Evolutionary conservation across 768 basidiomycete genomes (phyloP), one percentile per base, ranked within the genome.

Genomic region (Cystobasidium tubakii): DNA sequence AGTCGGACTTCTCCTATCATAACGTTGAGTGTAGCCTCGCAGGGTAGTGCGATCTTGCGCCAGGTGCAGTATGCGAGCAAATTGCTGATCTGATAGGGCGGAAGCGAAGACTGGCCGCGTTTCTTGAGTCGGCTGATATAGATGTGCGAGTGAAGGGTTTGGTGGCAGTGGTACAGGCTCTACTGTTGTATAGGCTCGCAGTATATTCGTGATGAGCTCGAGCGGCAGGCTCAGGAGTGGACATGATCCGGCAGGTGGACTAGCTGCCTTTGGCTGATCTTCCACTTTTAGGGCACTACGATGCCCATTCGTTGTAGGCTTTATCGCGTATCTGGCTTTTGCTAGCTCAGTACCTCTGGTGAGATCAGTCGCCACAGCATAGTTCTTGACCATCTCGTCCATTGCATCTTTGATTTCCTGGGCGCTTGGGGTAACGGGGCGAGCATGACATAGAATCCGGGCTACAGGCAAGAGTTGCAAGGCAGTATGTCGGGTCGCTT

Each of bases 111-210:
- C 69, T 46, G 69, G 69, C 3, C 7, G 9, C 23, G 3, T 53
- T 13, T 46, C 50, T 36, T 71, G 69, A 9, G 21, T n/a, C 12
- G 55, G 54, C 21, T 55, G 21, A 53, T 27, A 71, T 15, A 44
- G 7, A 17, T 36, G 19, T 36, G 69, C 69, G 4, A 34, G 55
- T 10, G 50, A 29, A n/a, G 69, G 69, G 21, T 31, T 34, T 7
- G 69, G 69, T 9, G 69, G 69, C 21, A 71, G 36, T 31, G 69
- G 54, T 6, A 71, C 54, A 55, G 69, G 69, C 29, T 71, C 69
- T 23, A 71, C 17, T 29, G 69, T 46, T n/a, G 69, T 42, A 36
- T 55, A 60, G 3, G 29, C 33, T 1, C 69, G 54, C 1, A 71
- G 55, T 23, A 71, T 71, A 31, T 60, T 9, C 4, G n/a, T 36